Evolutionary conservation across 768 basidiomycete species (phyloP).

Genomic region (Tricholoma terreum): DNA sequence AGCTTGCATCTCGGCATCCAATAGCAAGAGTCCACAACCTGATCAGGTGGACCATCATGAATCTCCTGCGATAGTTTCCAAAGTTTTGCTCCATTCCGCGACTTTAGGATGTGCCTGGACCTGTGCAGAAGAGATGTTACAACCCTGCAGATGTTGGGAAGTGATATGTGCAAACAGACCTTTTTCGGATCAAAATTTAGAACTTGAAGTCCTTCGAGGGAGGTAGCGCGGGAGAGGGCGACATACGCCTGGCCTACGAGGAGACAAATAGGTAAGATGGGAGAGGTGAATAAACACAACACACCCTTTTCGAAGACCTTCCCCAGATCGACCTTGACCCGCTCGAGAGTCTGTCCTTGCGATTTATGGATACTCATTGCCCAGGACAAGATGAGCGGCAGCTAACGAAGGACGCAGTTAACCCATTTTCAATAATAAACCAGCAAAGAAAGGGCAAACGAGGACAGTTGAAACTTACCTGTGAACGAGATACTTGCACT

Average conservation of each 20-base stretch:
- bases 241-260: constrained; percentile 83
- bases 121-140: constrained; percentile 29
- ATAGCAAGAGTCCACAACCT: not conserved
- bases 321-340: constrained; percentile 91
- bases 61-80: constrained; percentile 45
- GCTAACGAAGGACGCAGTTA: constrained; percentile 37
- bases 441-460: not conserved
- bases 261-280: constrained; percentile 1
- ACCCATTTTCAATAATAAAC: no score
- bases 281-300: constrained; percentile 8
- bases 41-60: not conserved
- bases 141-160: not conserved
- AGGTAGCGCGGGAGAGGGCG: constrained; percentile 85
- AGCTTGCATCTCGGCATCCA: not conserved
- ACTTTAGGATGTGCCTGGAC: constrained; percentile 75
- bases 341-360: constrained; percentile 93
- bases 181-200: constrained; percentile 73
- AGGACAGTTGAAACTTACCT: constrained; percentile 47
- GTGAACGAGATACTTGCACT: constrained; percentile 71
- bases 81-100: constrained; percentile 64
- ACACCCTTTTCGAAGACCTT: constrained; percentile 90
- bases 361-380: constrained; percentile 99
- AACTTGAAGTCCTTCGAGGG: constrained; percentile 80
- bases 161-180: constrained; percentile 36
- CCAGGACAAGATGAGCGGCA: constrained; percentile 90